phyloP scores from a whole-genome alignment of 2,329 filamentous ascomycete species.

The Paracoccidioides lutzii region DNA sequence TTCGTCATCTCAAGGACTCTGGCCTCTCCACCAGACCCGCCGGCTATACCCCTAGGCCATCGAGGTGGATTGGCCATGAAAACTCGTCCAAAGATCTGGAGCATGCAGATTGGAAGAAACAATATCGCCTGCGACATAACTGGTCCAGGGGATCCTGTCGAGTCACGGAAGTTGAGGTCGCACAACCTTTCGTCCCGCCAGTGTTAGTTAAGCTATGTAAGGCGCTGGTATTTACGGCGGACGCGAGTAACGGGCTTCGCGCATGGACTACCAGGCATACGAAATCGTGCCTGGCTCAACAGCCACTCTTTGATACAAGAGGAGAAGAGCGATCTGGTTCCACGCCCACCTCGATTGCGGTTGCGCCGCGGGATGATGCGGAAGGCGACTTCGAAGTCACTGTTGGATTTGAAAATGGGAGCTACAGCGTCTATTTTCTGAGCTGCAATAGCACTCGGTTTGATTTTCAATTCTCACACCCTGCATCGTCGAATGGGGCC shows the following conservation, averaged over 20 bases:
- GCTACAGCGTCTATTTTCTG: constrained; percentile 57
- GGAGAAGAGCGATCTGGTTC: constrained; percentile 46
- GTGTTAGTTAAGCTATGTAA: constrained; percentile 65
- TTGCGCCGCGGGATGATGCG: constrained; percentile 34
- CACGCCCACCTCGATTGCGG: constrained; percentile 42
- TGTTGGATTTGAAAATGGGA: constrained; percentile 59
- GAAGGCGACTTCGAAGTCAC: constrained; percentile 44
- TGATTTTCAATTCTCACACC: constrained; percentile 43
- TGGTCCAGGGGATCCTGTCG: constrained; percentile 75
- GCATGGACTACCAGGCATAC: constrained; percentile 61
- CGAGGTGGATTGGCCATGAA: constrained; percentile 50
- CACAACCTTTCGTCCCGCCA: constrained; percentile 42
- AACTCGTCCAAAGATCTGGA: constrained; percentile 40
- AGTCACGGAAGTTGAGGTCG: constrained; percentile 61
- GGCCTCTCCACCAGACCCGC: constrained; percentile 12
- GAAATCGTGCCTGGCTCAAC: constrained; percentile 45
- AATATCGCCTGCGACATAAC: constrained; percentile 81
- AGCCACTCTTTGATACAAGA: constrained; percentile 15
- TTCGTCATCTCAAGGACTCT: constrained; percentile 50
- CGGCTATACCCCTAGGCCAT: constrained; percentile 42
- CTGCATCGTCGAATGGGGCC: constrained; percentile 49
- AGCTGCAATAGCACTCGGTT: constrained; percentile 36
- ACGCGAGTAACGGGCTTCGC: constrained; percentile 54
- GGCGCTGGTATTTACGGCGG: constrained; percentile 65
- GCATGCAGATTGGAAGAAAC: constrained; percentile 66